Conservation (phyloP, 192 early-diverging fungal genomes). For the Backusella tarrabulga region DNA sequence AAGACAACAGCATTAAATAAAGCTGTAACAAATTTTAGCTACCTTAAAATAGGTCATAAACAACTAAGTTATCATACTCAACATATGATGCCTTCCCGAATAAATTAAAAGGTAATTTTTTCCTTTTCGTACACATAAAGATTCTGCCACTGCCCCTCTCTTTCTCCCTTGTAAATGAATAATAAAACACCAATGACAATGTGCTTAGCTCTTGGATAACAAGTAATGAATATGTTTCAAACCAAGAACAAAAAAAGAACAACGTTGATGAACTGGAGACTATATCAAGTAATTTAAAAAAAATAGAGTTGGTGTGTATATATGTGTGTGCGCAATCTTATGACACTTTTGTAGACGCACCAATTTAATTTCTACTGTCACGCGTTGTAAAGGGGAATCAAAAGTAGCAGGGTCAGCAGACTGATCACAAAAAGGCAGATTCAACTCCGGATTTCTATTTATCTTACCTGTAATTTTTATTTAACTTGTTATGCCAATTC, state of each 20-base stretch:
- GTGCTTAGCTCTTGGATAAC: neutral
- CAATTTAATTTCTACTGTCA: constrained; percentile 7
- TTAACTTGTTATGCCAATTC: neutral
- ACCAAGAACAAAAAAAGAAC: neutral
- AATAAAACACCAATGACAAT: neutral
- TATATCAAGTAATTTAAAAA: neutral
- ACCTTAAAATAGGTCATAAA: constrained; percentile 7
- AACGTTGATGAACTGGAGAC: neutral
- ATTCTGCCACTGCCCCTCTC: neutral
- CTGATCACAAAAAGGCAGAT: constrained; percentile 7
- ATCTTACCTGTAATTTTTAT: neutral
- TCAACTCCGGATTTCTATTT: constrained; percentile 10
- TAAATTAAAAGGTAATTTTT: constrained; percentile 3
- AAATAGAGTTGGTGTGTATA: neutral
- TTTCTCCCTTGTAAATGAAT: neutral
- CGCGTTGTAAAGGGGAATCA: constrained; percentile 7
- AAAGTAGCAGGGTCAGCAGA: constrained; percentile 7
- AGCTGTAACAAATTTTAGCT: neutral
- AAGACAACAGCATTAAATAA: neutral
- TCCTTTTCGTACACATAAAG: neutral
- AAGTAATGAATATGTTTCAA: neutral
- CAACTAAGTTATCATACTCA: constrained; percentile 7
- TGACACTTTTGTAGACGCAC: constrained; percentile 3
- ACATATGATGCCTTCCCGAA: neutral
- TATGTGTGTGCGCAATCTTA: constrained; percentile 2